Evolutionary conservation across 495 filamentous ascomycete genomes (phyloP), one percentile per base, ranked within the genome.

Genomic region (Aspergillus panamensis): DNA sequence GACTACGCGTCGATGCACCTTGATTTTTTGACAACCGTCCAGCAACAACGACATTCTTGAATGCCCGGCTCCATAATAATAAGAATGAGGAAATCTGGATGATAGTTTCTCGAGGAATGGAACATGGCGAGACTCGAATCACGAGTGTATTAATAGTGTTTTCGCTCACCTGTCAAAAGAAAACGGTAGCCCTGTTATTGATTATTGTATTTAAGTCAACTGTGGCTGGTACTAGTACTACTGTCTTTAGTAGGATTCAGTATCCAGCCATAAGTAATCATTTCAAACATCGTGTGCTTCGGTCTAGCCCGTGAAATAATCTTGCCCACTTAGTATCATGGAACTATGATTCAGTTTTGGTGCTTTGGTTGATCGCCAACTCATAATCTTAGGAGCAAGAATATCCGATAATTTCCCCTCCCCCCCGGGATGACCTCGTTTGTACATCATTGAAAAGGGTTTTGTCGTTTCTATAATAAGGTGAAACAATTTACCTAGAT

Each of bases 1-100:
- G 53, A 59, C 56, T 48, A 59, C 56, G 56, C 53, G 55, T 43
- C 47, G 39, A 13, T 20, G 8, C 20, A 31, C 25, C 32, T 31
- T 40, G 33, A 51, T 30, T 43, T 37, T 39, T 32, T 40, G 32
- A 35, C 25, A 51, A 29, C 9, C 12, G 25, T 17, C 30, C 21
- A 16, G 52, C 33, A 16, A 20, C 40, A 37, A 25, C 25, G 25
- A 14, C 33, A 49, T 54, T 49, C 51, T 33, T 49, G 17, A 29
- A 45, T 30, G 14, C 40, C n/a, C 44, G 52, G 19, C 30, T 6
- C 45, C 51, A 21, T 3, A 37, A 10, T 17, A 45, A 45, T 6
- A 45, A 39, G 35, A 39, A 39, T 25, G 25, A 5, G 25, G 25
- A 25, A 25, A 25, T 2, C 25, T 25, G 25, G 25, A 25, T 25